Conservation (phyloP, 495 filamentous ascomycete species). For the Hyphodiscus hymeniophilus region DNA sequence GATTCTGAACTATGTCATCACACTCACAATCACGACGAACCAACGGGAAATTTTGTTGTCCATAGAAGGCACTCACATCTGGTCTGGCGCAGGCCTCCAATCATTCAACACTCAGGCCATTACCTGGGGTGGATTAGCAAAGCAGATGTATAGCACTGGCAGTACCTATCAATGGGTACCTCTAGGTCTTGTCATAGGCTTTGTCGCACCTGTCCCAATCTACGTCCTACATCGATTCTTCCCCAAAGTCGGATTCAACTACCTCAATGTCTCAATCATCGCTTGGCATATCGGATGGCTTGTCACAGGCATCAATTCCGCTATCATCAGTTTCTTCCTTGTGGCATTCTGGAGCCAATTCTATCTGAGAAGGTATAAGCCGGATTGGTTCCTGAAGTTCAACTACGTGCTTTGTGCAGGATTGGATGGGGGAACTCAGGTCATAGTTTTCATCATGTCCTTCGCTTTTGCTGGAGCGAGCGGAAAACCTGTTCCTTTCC, state of each 20-base stretch:
- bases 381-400: constrained; percentile 47
- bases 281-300: constrained; percentile 27
- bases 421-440: constrained; percentile 44
- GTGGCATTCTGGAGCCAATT: constrained; percentile 37
- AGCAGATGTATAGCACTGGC: constrained; percentile 32
- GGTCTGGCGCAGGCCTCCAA: constrained; percentile 42
- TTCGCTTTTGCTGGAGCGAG: constrained; percentile 49
- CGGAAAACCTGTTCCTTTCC: constrained; percentile 5
- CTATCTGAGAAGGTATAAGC: constrained; percentile 41
- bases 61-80: constrained; percentile 35
- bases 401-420: constrained; percentile 48
- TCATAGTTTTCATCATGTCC: constrained; percentile 46
- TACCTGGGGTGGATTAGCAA: constrained; percentile 33
- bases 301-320: constrained; percentile 30
- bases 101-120: constrained; percentile 30
- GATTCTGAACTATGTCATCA: constrained; percentile 39
- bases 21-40: constrained; percentile 31
- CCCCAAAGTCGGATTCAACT: background rate
- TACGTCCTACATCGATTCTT: constrained; percentile 22
- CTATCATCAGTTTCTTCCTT: constrained; percentile 28
- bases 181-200: constrained; percentile 27
- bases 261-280: constrained; percentile 15
- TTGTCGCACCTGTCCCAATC: constrained; percentile 29
- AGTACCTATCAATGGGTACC: constrained; percentile 30
- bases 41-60: constrained; percentile 30